Evolutionary conservation across 208 protist species (phyloP), one percentile per base, ranked within the genome.

Genomic region (Balamuthia mandrillaris): DNA sequence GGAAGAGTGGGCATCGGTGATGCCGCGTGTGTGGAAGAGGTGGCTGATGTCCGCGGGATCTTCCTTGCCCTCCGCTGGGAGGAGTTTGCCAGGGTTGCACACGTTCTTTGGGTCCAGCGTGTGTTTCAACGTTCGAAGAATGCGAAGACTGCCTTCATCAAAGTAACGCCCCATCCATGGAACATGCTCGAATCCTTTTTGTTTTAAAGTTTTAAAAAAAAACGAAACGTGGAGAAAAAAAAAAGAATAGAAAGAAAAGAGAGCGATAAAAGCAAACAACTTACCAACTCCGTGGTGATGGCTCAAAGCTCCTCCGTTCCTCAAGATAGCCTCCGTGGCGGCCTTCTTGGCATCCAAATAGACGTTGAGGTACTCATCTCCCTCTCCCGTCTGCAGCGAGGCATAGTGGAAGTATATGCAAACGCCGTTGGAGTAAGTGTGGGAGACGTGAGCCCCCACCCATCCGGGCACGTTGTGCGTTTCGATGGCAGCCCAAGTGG

Each of bases 321-420:
- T 89, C 27, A 93, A 42, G 37, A 93, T 90, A n/a, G 84, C 89
- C 31, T 91, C 86, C 21, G 83, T 82, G 41, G 90, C 90, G n/a
- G 83, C 81, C 33, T 52, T 54, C 49, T 93, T 88, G 41, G 85
- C 75, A 44, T 92, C 74, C 29, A 60, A 51, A 54, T 88, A 92
- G 33, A 63, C 39, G n/a, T 18, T 27, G 33, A 91, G 51, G 47
- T 84, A 60, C n/a, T 90, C 68, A 27, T 85, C 52, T 1, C 66
- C 9, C 29, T 84, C 86, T 35, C 65, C 72, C 51, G 82, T 65
- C 63, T 72, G 63, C 63, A 72, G 39, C 37, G 87, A 89, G 2
- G 75, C 91, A 83, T 84, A 93, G 56, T 92, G 90, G 82, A 93
- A 94, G 77, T 94, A 94, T 16, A 94, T 51, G 74, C 86, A 90